Conservation (phyloP, 2,329 filamentous ascomycete genomes). For the Volutella citrinella region DNA sequence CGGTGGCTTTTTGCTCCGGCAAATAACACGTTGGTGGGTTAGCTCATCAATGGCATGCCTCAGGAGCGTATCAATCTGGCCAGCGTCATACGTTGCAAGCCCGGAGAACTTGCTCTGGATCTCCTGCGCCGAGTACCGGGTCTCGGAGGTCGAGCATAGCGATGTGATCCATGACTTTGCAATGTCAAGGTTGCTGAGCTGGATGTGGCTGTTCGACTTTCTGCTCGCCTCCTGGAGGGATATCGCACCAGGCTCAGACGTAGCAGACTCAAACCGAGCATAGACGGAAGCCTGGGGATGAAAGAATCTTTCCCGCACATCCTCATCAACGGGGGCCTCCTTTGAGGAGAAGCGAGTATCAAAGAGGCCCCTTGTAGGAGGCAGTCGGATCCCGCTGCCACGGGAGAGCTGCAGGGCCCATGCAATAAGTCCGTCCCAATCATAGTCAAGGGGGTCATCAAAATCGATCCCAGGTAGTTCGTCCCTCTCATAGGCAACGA, state of each 20-base stretch:
- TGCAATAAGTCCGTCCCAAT: constrained; percentile 64
- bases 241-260: constrained; percentile 45
- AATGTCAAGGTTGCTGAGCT: constrained; percentile 35
- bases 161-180: constrained; percentile 60
- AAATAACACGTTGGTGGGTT: constrained; percentile 51
- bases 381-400: constrained; percentile 46
- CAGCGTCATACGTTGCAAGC: constrained; percentile 39
- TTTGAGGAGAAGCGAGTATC: constrained; percentile 40
- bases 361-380: constrained; percentile 43
- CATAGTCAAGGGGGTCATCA: constrained; percentile 60
- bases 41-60: constrained; percentile 47
- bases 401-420: constrained; percentile 60
- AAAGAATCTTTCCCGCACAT: constrained; percentile 59
- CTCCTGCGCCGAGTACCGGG: constrained; percentile 45
- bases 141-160: constrained; percentile 51
- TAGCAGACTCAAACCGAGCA: constrained; percentile 53
- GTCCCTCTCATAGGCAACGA: constrained; percentile 62
- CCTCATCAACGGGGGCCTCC: constrained; percentile 31
- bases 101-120: constrained; percentile 51
- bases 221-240: constrained; percentile 13
- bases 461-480: constrained; percentile 62
- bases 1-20: constrained; percentile 56
- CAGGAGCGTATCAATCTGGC: constrained; percentile 42
- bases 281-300: constrained; percentile 52
- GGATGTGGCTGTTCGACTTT: constrained; percentile 2